phyloP scores from a whole-genome alignment of 192 early-diverging fungal genomes.

The Coemansia sp. region DNA sequence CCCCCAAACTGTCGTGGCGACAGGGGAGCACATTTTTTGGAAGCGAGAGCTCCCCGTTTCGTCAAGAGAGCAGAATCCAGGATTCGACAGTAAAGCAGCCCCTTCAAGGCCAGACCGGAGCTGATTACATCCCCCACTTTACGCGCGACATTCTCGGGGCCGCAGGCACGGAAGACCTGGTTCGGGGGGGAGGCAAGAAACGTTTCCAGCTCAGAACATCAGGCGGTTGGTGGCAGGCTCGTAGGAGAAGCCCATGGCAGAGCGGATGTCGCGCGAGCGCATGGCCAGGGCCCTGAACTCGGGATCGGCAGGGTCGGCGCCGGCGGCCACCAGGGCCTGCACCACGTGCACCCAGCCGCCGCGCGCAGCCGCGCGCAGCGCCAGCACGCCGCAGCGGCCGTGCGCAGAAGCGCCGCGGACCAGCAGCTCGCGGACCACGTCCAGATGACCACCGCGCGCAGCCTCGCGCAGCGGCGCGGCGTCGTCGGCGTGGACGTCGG shows the following conservation, averaged over 20 bases:
- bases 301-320: slow-evolving; percentile 29
- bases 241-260: slow-evolving; percentile 8
- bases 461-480: slow-evolving; percentile 24
- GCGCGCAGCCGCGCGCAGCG: slow-evolving; percentile 39
- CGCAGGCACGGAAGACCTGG: no score
- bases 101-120: no score
- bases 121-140: no score
- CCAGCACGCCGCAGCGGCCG: slow-evolving; percentile 13
- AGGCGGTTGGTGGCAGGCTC: slow-evolving; percentile 3
- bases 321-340: slow-evolving; percentile 21
- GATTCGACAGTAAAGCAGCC: no score
- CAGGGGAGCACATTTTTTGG: no score
- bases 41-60: no score
- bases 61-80: no score
- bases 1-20: no score
- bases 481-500: slow-evolving; percentile 16
- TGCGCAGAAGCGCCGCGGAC: slow-evolving; percentile 17
- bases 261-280: slow-evolving; percentile 23
- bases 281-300: slow-evolving; percentile 27
- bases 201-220: neutral
- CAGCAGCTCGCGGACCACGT: slow-evolving; percentile 16
- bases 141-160: no score
- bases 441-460: slow-evolving; percentile 24
- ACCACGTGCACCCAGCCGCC: slow-evolving; percentile 43
- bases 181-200: neutral